Evolutionary conservation across 2,329 filamentous ascomycete species (phyloP), one percentile per base, ranked within the genome.

Genomic region (Ambrosiella cleistominuta): DNA sequence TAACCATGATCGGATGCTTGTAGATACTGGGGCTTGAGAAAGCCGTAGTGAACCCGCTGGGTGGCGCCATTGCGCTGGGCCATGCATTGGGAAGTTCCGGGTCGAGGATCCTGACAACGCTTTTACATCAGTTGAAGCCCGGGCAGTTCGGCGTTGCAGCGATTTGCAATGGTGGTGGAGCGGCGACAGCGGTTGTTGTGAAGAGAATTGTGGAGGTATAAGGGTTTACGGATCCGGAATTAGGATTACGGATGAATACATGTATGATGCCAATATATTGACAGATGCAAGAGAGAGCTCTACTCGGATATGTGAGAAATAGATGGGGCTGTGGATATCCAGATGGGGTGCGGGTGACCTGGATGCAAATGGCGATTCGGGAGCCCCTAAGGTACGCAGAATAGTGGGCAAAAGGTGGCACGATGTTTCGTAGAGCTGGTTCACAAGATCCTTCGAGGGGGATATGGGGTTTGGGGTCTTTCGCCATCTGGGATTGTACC

Each of bases 81-180:
- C 91, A 97, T 67, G 90, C 91, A 3, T 75, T 97, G 1, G 91
- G 91, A 15, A 96, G 89, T 77, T 96, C 90, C 1, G 91, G 91
- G 12, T 90, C 88, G 27, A 81, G 91, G 62, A 96, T 97, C 63
- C 73, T 97, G 60, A 88, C 88, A 1, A 95, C 90, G 0, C 72
- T 97, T 62, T 75, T 97, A 61, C 91, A 97, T 70, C 91, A 96
- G 72, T 75, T 97, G 62, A 83, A 94, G 74, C 82, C 85, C 45
- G 90, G 90, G 40, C 87, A 98, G 72, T 97, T 96, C 68, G 93
- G 93, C 57, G 87, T 91, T 63, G 93, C 90, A 13, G 90, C 90
- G 2, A 97, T 98, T 61, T 97, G 93, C 74, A 98, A 98, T 66
- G 93, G 93, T 51, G 93, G 93, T 47, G 93, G 93, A 61, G 91